Percentiles rank a stretch among this genome's conserved stretches.
phyloP scores from a whole-genome alignment of 108 stramenopile species.

The Pseudonitzschia delicatissima region DNA sequence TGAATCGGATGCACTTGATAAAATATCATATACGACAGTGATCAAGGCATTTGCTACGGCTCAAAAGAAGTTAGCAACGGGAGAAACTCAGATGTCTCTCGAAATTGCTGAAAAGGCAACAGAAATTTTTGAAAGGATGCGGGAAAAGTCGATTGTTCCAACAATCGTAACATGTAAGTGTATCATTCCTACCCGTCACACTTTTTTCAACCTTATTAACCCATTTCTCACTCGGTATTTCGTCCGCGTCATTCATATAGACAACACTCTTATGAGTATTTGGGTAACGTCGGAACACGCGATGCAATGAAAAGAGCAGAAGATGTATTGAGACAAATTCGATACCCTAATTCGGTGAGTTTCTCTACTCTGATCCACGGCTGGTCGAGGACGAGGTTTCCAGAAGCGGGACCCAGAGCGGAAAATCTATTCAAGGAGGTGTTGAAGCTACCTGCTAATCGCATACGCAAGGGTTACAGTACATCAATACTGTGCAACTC shows the following conservation, averaged over 20 bases:
- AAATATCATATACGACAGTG: constrained; percentile 17
- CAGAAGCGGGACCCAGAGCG: constrained; percentile 17
- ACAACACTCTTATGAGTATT: constrained; percentile 24
- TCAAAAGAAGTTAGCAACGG: constrained; percentile 1
- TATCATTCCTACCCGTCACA: neutral
- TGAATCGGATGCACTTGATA: constrained; percentile 6
- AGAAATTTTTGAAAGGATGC: constrained; percentile 15
- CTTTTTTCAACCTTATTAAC: too few species aligned
- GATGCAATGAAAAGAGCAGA: constrained; percentile 16
- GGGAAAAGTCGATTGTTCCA: neutral
- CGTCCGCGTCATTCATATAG: constrained; percentile 1
- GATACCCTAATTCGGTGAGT: constrained; percentile 14
- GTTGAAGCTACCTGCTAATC: constrained; percentile 13
- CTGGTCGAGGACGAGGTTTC: constrained; percentile 18
- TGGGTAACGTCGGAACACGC: constrained; percentile 19
- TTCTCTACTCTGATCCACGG: constrained; percentile 24
- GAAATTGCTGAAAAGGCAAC: constrained; percentile 14
- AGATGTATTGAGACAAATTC: constrained; percentile 10
- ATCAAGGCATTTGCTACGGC: constrained; percentile 16
- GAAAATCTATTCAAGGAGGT: constrained; percentile 17
- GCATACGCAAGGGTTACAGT: constrained; percentile 7
- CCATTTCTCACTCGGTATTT: neutral
- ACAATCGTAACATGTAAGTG: constrained; percentile 14
- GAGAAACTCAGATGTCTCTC: neutral
- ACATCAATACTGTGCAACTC: constrained; percentile 13